These are phyloP conservation scores for Spiromastix sp. DNA, from an alignment of 2,329 filamentous ascomycete species.

Conservation along the genomic window DNA sequence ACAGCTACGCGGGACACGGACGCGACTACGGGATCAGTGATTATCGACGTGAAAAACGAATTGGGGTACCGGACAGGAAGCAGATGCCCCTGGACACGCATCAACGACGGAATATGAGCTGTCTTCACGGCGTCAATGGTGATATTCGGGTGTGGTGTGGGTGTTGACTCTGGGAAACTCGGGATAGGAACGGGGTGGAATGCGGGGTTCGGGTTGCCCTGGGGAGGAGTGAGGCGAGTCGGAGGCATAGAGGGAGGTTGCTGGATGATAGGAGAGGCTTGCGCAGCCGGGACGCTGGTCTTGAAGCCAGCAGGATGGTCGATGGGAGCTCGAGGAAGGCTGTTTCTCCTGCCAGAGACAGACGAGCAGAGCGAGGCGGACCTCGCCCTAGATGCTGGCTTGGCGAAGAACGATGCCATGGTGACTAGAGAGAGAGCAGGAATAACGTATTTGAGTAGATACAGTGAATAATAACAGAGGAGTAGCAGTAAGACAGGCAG, in stretches of 20 bases:
- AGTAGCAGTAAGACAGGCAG: no score
- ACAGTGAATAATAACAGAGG: no score
- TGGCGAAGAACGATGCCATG: slow-evolving; percentile 3
- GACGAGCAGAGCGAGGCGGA: no score
- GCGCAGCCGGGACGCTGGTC: slow-evolving; percentile 3
- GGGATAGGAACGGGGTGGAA: slow-evolving; percentile 18
- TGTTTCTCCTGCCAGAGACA: slow-evolving; percentile 1
- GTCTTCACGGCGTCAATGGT: slow-evolving; percentile 43
- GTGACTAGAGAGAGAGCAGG: not conserved
- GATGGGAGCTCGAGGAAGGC: not conserved
- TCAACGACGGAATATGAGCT: slow-evolving; percentile 45
- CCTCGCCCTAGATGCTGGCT: not conserved
- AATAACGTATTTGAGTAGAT: no score
- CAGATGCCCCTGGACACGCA: slow-evolving; percentile 47
- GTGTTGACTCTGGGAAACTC: slow-evolving; percentile 11
- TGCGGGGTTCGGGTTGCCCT: slow-evolving; percentile 21
- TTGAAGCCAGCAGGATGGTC: not conserved
- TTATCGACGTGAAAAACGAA: slow-evolving; percentile 50
- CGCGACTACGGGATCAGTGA: slow-evolving; percentile 42
- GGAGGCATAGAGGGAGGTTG: slow-evolving; percentile 13
- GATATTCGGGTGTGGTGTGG: slow-evolving; percentile 38
- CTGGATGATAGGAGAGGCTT: slow-evolving; percentile 15
- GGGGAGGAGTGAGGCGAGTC: not conserved
- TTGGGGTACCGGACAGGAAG: slow-evolving; percentile 53
- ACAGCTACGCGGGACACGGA: slow-evolving; percentile 50